phyloP scores from a whole-genome alignment of 257 asterid genomes.

The Lantana camara region DNA sequence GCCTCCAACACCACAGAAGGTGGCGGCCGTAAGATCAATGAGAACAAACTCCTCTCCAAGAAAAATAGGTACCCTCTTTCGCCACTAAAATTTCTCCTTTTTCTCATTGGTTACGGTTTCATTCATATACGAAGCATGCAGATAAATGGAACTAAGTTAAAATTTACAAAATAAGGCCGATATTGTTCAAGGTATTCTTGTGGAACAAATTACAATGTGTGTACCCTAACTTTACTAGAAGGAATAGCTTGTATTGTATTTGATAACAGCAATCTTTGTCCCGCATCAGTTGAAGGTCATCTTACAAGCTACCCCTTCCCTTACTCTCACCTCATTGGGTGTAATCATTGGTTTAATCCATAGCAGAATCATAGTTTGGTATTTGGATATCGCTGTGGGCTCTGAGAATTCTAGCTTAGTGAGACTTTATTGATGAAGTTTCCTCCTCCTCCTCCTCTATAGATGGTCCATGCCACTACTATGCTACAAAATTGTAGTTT shows the following conservation, averaged over 20 bases:
- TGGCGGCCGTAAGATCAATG: slow-evolving; percentile 98
- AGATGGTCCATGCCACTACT: too few relatives aligned
- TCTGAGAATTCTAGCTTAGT: background rate
- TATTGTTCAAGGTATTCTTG: background rate
- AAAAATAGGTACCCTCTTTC: slow-evolving; percentile 56
- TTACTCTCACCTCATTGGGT: too few relatives aligned
- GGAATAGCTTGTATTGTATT: background rate
- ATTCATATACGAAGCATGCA: background rate
- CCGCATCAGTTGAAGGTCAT: too few relatives aligned
- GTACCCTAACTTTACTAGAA: background rate
- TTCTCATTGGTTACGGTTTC: background rate
- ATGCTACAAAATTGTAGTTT: background rate
- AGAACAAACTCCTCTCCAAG: slow-evolving; percentile 97
- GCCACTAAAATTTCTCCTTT: background rate
- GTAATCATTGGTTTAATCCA: background rate
- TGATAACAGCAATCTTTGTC: too few relatives aligned
- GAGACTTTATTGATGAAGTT: background rate
- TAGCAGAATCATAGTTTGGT: background rate
- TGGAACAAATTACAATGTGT: background rate
- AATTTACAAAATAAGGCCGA: background rate
- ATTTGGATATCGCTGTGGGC: background rate
- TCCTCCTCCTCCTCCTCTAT: background rate
- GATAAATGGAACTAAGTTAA: background rate
- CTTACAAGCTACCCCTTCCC: too few relatives aligned
- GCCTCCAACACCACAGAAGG: slow-evolving; percentile 87